Conservation (phyloP, 192 early-diverging fungal species). For the Physocladia obscura region DNA sequence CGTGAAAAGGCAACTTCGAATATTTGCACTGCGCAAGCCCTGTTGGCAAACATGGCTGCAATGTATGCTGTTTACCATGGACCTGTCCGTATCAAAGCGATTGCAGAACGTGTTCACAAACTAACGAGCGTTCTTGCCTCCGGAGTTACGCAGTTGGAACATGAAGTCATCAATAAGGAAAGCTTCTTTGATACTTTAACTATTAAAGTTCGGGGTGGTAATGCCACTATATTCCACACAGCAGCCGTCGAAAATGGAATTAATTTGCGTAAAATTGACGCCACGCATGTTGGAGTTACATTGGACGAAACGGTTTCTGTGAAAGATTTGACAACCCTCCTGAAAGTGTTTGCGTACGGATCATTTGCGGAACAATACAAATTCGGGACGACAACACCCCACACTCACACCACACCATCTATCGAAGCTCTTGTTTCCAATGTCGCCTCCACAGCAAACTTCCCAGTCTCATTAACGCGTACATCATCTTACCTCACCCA, state of each 20-base stretch:
- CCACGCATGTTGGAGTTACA: constrained; percentile 75
- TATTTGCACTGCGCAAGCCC: constrained; percentile 98
- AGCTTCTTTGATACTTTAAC: constrained; percentile 95
- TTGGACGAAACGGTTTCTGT: constrained; percentile 90
- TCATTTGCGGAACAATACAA: constrained; percentile 51
- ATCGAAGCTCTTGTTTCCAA: constrained; percentile 49
- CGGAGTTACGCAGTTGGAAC: constrained; percentile 72
- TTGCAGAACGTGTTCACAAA: constrained; percentile 92
- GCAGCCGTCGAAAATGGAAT: constrained; percentile 75
- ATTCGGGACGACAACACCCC: constrained; percentile 35
- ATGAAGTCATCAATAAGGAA: constrained; percentile 73
- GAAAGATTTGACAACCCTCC: constrained; percentile 76
- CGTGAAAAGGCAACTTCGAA: constrained; percentile 98
- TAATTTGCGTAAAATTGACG: constrained; percentile 85
- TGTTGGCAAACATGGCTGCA: constrained; percentile 98
- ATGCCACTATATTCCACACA: constrained; percentile 65
- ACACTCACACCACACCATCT: constrained; percentile 36
- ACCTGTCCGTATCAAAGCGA: constrained; percentile 83
- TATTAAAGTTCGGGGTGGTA: constrained; percentile 66
- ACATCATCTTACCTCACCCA: constrained; percentile 81
- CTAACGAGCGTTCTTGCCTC: constrained; percentile 81
- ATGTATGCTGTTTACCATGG: constrained; percentile 99
- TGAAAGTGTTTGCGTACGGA: constrained; percentile 76
- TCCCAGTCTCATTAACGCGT: constrained; percentile 69
- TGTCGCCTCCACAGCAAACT: constrained; percentile 9